Evolutionary conservation across 1,284 basidiomycete species (phyloP).

Genomic region (Moniliophthora roreri): DNA sequence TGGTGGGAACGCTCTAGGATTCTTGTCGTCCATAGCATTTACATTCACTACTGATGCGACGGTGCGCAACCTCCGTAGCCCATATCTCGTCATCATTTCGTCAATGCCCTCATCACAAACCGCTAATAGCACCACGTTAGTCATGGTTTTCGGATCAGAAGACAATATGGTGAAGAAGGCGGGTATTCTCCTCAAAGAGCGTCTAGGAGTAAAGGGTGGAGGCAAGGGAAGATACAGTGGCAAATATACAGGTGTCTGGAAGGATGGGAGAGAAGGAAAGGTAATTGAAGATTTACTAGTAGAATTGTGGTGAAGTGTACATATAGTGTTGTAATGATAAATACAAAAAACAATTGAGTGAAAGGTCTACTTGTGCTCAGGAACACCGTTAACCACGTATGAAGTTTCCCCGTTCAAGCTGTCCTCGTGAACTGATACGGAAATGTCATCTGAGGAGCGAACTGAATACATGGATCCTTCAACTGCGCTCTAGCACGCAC

Average conservation of each 20-base stretch:
- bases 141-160: slow-evolving; percentile 62
- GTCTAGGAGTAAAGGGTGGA: slow-evolving; percentile 61
- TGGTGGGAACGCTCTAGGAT: slow-evolving; percentile 55
- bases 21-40: slow-evolving; percentile 57
- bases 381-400: not conserved
- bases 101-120: slow-evolving; percentile 61
- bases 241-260: slow-evolving; percentile 59
- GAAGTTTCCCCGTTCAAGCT: not conserved
- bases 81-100: slow-evolving; percentile 56
- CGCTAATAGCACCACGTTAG: slow-evolving; percentile 46
- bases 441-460: not conserved
- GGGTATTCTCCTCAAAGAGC: slow-evolving; percentile 58
- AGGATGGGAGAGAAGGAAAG: slow-evolving; percentile 38
- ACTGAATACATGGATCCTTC: not conserved
- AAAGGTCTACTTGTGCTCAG: not conserved
- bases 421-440: slow-evolving; percentile 1
- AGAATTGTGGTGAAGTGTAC: slow-evolving; percentile 12
- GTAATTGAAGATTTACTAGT: slow-evolving; percentile 42
- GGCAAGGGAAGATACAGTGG: slow-evolving; percentile 73
- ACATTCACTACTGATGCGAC: slow-evolving; percentile 39
- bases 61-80: slow-evolving; percentile 22
- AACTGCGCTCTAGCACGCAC: slow-evolving; percentile 16
- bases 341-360: not conserved
- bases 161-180: slow-evolving; percentile 57
- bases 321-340: not conserved